Conservation (phyloP, 345 rosid species). For the Gossypium longicalyx region DNA sequence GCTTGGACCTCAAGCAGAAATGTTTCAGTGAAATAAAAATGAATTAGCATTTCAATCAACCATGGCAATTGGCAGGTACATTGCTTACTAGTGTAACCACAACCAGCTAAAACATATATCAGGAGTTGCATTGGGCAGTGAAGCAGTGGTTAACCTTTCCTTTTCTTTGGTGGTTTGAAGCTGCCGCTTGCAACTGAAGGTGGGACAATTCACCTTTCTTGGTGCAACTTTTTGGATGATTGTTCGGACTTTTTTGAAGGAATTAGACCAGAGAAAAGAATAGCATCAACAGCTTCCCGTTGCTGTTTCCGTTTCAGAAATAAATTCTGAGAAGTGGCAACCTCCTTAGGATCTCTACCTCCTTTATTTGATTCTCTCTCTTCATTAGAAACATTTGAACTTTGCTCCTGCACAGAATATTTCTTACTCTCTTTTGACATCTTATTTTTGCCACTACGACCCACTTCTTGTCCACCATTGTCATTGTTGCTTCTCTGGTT, state of each 20-base stretch:
- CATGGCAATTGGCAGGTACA: not conserved
- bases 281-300: constrained; percentile 85
- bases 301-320: constrained; percentile 64
- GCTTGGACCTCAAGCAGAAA: not conserved
- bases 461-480: constrained; percentile 21
- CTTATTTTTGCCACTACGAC: constrained; percentile 15
- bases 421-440: constrained; percentile 32
- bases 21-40: not conserved
- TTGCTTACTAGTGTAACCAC: not conserved
- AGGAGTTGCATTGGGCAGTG: not conserved
- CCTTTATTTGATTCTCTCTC: constrained; percentile 25
- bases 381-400: constrained; percentile 26
- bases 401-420: constrained; percentile 31
- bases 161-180: constrained; percentile 53
- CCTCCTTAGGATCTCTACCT: constrained; percentile 28
- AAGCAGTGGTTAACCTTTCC: constrained; percentile 44
- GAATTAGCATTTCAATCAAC: not conserved
- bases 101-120: not conserved
- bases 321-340: constrained; percentile 40
- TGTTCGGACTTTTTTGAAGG: constrained; percentile 58
- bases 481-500: constrained; percentile 14
- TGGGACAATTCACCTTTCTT: constrained; percentile 54
- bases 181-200: constrained; percentile 34
- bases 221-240: constrained; percentile 30
- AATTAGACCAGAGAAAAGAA: constrained; percentile 72